Evolutionary conservation across 768 basidiomycete species (phyloP), one percentile per base, ranked within the genome.

Genomic region (Pisolithus marmoratus): DNA sequence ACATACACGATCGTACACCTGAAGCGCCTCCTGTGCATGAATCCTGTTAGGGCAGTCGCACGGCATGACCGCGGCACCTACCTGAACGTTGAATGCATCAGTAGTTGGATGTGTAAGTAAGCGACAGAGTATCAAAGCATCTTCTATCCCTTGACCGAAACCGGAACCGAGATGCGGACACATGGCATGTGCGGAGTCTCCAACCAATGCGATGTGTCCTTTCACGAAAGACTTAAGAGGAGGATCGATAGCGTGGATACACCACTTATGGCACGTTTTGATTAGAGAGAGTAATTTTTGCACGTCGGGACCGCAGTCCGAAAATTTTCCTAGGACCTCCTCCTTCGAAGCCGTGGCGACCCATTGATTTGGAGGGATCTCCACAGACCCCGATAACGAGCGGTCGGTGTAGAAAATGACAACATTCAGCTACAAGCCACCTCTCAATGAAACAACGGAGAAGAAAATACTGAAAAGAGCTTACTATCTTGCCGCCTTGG

Each of bases 131-230:
- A 77, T 60, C 42, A 74, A 72, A 1, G 73, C 75, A 53, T 83
- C 82, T 57, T 83, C 82, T 26, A 83, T 71, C 2, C 79, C 82
- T 64, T 83, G 82, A 8, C 81, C 78, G 8, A 77, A 79, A 2
- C 82, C 82, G 0, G 80, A 73, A 2, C 80, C 81, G 9, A 83
- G 65, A 61, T 83, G 80, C 1, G 83, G 81, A 31, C 74, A 57
- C 81, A 82, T 82, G 0, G 68, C 79, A 57, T 83, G 82, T 8
- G 81, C 81, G 17, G 81, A 75, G 60, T 83, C 81, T 5, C 80
- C 81, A 24, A 80, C 66, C 20, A 83, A 67, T 4, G 74, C 80
- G 8, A 80, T 66, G n/a, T 68, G 69, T 1, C 72, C 74, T 22
- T 66, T 70, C 26, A 76, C 68, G 56, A 70, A 83, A 14, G 60